Conservation (phyloP, 2,329 filamentous ascomycete species). For the Pyrenochaeta sp. region DNA sequence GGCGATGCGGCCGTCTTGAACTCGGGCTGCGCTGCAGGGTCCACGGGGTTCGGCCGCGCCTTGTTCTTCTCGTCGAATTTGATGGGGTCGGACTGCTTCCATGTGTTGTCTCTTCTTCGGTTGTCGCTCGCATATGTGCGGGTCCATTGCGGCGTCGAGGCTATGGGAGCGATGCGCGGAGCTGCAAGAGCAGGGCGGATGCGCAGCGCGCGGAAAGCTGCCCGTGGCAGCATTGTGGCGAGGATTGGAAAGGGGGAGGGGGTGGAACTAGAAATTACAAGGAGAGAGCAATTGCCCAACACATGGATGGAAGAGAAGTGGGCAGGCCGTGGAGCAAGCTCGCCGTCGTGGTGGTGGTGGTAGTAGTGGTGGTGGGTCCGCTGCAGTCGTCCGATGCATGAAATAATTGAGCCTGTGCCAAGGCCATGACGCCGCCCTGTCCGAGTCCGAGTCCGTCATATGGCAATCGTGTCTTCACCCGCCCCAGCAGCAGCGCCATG, state of each 20-base stretch:
- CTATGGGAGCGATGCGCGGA: conserved; percentile 35
- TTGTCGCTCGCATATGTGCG: conserved; percentile 35
- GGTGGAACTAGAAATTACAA: conserved; percentile 28
- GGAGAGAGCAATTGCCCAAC: conserved; percentile 9
- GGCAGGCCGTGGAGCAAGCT: not conserved
- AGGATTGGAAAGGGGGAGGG: not conserved
- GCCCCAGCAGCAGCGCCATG: conserved; percentile 7
- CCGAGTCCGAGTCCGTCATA: not conserved
- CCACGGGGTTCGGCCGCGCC: conserved; percentile 31
- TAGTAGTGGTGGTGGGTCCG: not conserved
- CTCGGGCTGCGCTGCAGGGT: conserved; percentile 48
- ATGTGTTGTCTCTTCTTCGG: conserved; percentile 48
- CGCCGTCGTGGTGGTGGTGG: not conserved
- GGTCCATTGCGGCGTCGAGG: conserved; percentile 39
- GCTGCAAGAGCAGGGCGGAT: conserved; percentile 34
- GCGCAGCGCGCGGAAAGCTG: conserved; percentile 46
- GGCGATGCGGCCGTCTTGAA: conserved; percentile 30
- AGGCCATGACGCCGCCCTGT: not conserved
- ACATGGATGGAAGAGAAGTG: conserved; percentile 18
- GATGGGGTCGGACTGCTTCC: conserved; percentile 52
- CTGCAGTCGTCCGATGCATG: conserved; percentile 3
- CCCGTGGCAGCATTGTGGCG: conserved; percentile 45
- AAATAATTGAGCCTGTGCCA: conserved; percentile 9
- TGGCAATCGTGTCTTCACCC: conserved; percentile 24
- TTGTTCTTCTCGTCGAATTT: conserved; percentile 46